These are phyloP conservation scores for Trichoderma endophyticum DNA, from an alignment of 2,329 filamentous ascomycete genomes.

Conservation along the genomic window DNA sequence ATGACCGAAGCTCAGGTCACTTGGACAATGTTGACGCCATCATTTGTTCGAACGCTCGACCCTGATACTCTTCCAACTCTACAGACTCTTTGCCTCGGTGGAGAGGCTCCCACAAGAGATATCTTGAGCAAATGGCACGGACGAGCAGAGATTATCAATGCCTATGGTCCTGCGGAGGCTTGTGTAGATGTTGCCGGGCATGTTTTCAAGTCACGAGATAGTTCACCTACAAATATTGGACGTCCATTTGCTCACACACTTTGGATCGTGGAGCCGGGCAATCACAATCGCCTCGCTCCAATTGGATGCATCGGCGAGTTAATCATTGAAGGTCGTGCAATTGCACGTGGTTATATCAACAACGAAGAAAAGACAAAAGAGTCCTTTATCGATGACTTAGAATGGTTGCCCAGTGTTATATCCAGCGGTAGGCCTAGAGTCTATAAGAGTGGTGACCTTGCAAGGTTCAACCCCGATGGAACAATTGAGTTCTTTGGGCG, in stretches of 20 bases:
- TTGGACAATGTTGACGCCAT: conserved; percentile 18
- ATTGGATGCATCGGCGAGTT: conserved; percentile 24
- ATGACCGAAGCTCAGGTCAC: conserved; percentile 10
- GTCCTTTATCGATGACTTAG: background rate
- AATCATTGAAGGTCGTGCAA: conserved; percentile 22
- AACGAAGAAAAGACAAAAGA: conserved; percentile 17
- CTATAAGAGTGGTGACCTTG: conserved; percentile 14
- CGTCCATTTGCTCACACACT: background rate
- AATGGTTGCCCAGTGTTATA: background rate
- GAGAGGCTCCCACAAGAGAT: background rate
- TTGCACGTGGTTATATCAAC: conserved; percentile 23
- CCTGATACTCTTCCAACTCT: background rate
- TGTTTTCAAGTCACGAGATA: background rate
- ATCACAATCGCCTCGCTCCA: conserved; percentile 19
- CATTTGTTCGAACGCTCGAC: conserved; percentile 11
- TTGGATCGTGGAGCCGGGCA: conserved; percentile 22
- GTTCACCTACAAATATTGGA: conserved; percentile 14
- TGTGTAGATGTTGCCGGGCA: background rate
- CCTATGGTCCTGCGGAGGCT: conserved; percentile 21
- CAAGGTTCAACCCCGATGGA: conserved; percentile 8
- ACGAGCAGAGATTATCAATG: background rate
- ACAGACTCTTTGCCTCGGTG: background rate
- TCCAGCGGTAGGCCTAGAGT: background rate
- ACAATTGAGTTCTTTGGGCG: conserved; percentile 3
- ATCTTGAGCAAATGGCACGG: conserved; percentile 16